Base-by-base conservation (phyloP, 441 rosid genomes). In the Croton setiger region DNA sequence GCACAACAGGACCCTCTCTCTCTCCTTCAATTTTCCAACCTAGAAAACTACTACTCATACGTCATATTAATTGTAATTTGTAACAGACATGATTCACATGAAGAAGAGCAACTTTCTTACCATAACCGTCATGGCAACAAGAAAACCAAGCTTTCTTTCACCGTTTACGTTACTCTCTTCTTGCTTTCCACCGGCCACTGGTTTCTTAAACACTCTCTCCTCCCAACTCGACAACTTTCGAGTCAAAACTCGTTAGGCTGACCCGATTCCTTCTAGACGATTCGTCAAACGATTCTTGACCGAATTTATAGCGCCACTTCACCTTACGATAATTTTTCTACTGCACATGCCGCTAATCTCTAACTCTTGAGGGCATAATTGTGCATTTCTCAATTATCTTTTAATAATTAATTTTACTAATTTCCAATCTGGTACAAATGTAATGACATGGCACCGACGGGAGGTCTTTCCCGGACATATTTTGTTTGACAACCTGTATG, bases 251-350 rank as follows among this genome's bases (percentile, higher is more conserved):
- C 84, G 23, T 44, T 87, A 93, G 72, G 80, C 75, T 62, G 56
- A 78, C 52, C 81, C 80, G 8, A 23, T 85, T 13, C 82, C 86
- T 0, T 75, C 85, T 12, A 54, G 75, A 18, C 75, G 63, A 72
- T 85, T 61, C 87, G 82, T 2, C 81, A 37, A 18, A 79, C 80
- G 15, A 59, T 89, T 31, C 74, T 89, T 7, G 79, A 86, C 54
- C 74, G 84, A 60, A 66, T 87, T 23, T 89, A 79, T 64, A 80
- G 86, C 71, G 75, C 73, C 47, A 77, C 79, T 23, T 84, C 91
- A 0, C 96, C 96, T 7, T 89, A 79, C 73, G 23, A n/a, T 4
- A 77, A 79, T 31, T 89, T 89, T 59, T 91, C 93, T 0, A 92
- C 91, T 9, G 69, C 80, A 3, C 75, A 83, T 68, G 82, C 81